phyloP scores from a whole-genome alignment of 306 rosid genomes.

The Ormosia semicastrata region DNA sequence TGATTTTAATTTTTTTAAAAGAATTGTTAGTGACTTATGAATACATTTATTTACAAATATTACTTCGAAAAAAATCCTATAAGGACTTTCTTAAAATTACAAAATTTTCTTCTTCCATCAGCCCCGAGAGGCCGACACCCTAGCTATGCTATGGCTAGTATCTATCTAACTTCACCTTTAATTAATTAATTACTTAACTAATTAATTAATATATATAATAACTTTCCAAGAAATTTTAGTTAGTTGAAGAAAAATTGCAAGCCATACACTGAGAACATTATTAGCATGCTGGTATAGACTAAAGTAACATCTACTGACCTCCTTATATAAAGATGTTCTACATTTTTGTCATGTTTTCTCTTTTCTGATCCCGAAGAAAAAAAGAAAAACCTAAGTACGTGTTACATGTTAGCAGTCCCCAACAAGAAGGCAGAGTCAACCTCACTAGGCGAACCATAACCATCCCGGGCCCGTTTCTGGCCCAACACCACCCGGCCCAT shows the following conservation, averaged over 20 bases:
- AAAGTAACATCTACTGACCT: neutral
- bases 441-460: conserved; percentile 19
- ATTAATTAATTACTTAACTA: no score
- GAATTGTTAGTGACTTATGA: no score
- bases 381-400: neutral
- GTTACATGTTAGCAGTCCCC: neutral
- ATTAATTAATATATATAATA: neutral
- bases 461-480: conserved; percentile 54
- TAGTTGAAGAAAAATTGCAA: neutral
- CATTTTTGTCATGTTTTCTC: neutral
- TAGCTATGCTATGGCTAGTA: no score
- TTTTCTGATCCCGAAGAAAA: neutral
- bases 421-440: conserved; percentile 2
- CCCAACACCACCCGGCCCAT: conserved; percentile 39
- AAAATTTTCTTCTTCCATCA: no score
- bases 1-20: no score
- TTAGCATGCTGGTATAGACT: neutral
- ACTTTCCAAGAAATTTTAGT: neutral
- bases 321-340: neutral
- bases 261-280: neutral
- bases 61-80: no score
- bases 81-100: no score
- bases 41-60: no score
- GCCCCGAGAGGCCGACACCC: no score
- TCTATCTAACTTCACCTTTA: no score